Base-by-base conservation (phyloP, 108 stramenopile species). In the Skeletonema menzelii region DNA sequence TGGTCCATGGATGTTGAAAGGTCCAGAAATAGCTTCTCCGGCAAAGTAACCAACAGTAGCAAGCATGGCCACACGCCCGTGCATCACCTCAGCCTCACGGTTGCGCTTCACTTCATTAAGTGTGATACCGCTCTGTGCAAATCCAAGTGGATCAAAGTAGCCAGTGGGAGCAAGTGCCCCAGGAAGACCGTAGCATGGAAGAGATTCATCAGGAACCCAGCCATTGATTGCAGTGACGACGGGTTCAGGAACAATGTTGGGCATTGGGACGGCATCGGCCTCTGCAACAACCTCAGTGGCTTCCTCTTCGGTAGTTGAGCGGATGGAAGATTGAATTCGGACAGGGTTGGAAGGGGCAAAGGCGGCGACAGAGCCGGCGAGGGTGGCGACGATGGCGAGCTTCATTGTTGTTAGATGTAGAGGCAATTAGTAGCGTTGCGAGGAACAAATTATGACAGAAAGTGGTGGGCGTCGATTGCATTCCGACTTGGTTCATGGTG, bases 61-160 rank as follows among this genome's bases (percentile, higher is more conserved):
- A 26, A 91, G 71, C 88, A 90, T 89, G 42, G 91, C 89, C 8
- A 88, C 87, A 59, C 84, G 82, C 2, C 84, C 82, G 62, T 87
- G 84, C 84, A 83, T 89, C 15, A 91, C 84, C 59, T 92, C 88
- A 11, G 91, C 86, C 59, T 90, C 89, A 37, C 85, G 89, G 62
- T 84, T 81, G 31, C 86, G 82, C 73, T 87, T 87, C 55, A 89
- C 69, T 46, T 80, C 82, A 35, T 79, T 80, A 31, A 85, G 69
- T 27, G 79, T 70, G 30, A 82, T 84, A n/a, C 82, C 86, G 12
- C 26, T 67, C 30, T 72, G 80, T 57, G 89, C 83, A 27, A 95
- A 88, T 10, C 87, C 87, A 10, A 91, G 68, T 10, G 94, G 91
- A 62, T 95, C 95, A 49, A 91, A 91, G 74, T 63, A 75, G 53